Conservation (phyloP, 352 stramenopile species). For the Pythium pyrilobum region DNA sequence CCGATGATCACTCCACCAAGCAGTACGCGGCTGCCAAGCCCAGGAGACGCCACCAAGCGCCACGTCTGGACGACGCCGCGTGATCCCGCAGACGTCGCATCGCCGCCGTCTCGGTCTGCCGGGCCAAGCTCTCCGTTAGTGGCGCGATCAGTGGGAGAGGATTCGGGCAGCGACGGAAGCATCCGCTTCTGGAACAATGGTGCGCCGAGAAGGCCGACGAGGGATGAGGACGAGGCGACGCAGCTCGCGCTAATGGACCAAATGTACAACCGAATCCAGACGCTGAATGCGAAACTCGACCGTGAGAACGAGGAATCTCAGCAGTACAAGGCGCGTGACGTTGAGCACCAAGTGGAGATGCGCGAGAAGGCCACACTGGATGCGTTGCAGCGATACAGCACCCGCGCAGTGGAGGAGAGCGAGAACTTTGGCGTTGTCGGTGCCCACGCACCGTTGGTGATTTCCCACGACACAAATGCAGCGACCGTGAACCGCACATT, state of each 20-base stretch:
- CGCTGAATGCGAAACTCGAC: constrained; percentile 41
- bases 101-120: constrained; percentile 1
- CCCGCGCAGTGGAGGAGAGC: constrained; percentile 13
- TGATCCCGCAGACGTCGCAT: constrained; percentile 1
- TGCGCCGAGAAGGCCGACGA: constrained; percentile 4
- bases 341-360: constrained; percentile 18
- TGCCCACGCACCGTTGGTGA: constrained; percentile 1
- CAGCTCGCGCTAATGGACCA: constrained; percentile 69
- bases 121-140: neutral
- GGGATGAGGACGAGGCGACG: constrained; percentile 25
- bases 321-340: neutral
- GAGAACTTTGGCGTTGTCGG: constrained; percentile 20
- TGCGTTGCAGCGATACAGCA: constrained; percentile 14
- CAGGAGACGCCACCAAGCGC: neutral
- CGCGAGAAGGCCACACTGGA: constrained; percentile 16
- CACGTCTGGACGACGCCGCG: constrained; percentile 45
- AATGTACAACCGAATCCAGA: constrained; percentile 59
- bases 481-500: constrained; percentile 14
- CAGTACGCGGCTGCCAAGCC: neutral
- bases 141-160: neutral
- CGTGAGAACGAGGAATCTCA: constrained; percentile 10
- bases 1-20: constrained; percentile 18
- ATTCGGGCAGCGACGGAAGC: neutral
- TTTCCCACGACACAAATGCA: neutral
- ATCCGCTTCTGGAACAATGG: constrained; percentile 18